Evolutionary conservation across 257 asterid species (phyloP), one percentile per base, ranked within the genome.

Genomic region (Primulina tabacum): DNA sequence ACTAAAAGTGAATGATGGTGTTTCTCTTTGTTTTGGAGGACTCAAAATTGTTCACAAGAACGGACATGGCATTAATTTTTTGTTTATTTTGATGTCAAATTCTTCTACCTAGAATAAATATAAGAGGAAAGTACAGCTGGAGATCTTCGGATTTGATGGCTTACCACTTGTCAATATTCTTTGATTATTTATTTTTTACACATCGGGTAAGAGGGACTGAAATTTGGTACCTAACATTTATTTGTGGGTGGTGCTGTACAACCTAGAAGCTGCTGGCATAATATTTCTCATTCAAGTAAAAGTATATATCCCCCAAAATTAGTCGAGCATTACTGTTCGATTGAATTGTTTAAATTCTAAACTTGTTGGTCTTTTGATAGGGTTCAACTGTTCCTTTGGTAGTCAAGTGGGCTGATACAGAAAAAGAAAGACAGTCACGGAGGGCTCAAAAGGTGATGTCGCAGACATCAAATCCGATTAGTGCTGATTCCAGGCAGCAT

Each of bases 371-470:
- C 43, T 24, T 72, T 14, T 70, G 28, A 65, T 72, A 91, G 99
- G 97, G 95, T 73, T 87, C 97, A 52, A 79, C 89, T 59, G 92
- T 94, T 76, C 96, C 97, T 28, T 84, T 94, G 86, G 99, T 94
- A 78, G 97, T 94, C 72, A 94, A 94, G 82, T 91, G 99, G 99
- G 99, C 99, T 70, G 99, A 94, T 84, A 94, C 99, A 62, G 99
- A 94, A 72, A 94, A 94, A 82, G 99, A 94, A 85, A 85, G 97
- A 71, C 92, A 82, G 73, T 85, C 98, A 56, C 85, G 98, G 75
- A 89, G 86, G 83, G 98, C 96, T 66, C 99, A 94, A 75, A 92
- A 88, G 78, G 87, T 92, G 65, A 76, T 87, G 71, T 85, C 93
- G n/a, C 86, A 80, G 70, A 76, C 86, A 24, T 75, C 90, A 18